A percentile compares a stretch with the other conserved stretches of the same genome.
Evolutionary conservation across 176 grass and related monocot species (phyloP).

Genomic region (Rhynchospora pubera): DNA sequence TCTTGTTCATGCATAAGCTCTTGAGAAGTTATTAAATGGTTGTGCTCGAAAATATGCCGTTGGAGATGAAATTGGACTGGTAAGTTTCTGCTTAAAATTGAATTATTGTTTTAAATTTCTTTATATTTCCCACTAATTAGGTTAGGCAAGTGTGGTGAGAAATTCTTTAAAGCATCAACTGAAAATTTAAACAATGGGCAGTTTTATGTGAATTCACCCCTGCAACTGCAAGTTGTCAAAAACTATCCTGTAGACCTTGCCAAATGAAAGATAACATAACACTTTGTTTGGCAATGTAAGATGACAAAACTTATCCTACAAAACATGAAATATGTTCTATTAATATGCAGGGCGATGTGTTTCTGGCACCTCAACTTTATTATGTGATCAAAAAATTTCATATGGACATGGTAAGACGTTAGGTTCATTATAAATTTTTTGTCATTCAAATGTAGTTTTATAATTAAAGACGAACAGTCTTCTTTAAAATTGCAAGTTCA

Average conservation of each 20-base stretch:
- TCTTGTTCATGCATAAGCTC: constrained; percentile 15
- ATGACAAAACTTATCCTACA: no score
- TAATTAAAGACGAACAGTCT: neutral
- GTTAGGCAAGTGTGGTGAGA: no score
- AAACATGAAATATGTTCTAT: neutral
- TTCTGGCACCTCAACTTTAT: constrained; percentile 69
- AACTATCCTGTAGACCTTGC: neutral
- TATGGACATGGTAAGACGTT: constrained; percentile 50
- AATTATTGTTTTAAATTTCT: neutral
- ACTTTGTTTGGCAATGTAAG: neutral
- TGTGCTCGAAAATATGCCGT: constrained; percentile 57
- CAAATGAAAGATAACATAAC: neutral
- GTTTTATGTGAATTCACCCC: neutral
- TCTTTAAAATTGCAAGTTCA: no score
- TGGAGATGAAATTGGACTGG: constrained; percentile 72
- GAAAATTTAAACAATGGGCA: neutral
- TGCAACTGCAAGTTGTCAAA: neutral
- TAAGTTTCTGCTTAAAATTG: constrained; percentile 15
- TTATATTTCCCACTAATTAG: neutral
- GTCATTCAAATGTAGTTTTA: neutral
- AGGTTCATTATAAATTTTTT: neutral
- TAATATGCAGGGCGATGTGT: constrained; percentile 62
- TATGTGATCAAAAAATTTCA: constrained; percentile 24
- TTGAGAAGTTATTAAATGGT: constrained; percentile 57
- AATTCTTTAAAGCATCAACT: no score